Evolutionary conservation across 495 filamentous ascomycete species (phyloP).

Genomic region (Penicillium coffeae): DNA sequence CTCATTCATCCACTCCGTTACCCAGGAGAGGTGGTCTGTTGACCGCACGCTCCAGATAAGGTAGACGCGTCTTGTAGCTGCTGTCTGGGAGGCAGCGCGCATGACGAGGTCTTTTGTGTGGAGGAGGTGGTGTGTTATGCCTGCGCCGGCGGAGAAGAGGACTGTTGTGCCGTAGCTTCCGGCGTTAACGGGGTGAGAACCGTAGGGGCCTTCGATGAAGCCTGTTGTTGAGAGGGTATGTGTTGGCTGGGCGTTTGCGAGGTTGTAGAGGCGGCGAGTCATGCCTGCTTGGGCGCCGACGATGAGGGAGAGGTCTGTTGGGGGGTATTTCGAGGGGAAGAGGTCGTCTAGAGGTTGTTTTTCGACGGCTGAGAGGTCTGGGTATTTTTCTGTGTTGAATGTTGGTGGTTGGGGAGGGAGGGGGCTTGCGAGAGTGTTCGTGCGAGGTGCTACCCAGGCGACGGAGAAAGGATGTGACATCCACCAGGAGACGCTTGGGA

Average conservation of each 20-base stretch:
- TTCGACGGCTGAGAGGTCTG: slow-evolving; percentile 28
- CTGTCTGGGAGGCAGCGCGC: slow-evolving; percentile 63
- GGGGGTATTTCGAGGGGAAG: slow-evolving; percentile 17
- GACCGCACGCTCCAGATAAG: slow-evolving; percentile 89
- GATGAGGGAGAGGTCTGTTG: slow-evolving; percentile 70
- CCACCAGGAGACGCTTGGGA: slow-evolving; percentile 70
- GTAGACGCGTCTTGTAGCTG: slow-evolving; percentile 73
- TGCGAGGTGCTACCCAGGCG: slow-evolving; percentile 48
- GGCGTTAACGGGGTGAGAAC: slow-evolving; percentile 57
- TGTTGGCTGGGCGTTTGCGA: slow-evolving; percentile 56
- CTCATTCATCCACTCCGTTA: slow-evolving; percentile 91
- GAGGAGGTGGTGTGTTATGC: slow-evolving; percentile 83
- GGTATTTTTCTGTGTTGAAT: neutral
- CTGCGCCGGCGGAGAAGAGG: slow-evolving; percentile 82
- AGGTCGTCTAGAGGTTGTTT: slow-evolving; percentile 37
- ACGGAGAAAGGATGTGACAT: slow-evolving; percentile 60
- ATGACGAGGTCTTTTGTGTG: slow-evolving; percentile 71
- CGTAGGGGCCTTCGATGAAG: slow-evolving; percentile 81
- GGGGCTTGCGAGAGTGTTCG: slow-evolving; percentile 13
- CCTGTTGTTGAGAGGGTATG: slow-evolving; percentile 58
- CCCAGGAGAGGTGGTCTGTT: slow-evolving; percentile 88
- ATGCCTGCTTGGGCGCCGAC: slow-evolving; percentile 77
- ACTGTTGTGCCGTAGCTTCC: slow-evolving; percentile 81
- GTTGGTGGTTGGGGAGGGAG: slow-evolving; percentile 9
- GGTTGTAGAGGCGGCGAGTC: slow-evolving; percentile 70